A percentile compares a stretch with the other conserved stretches of the same genome.
Conservation (phyloP, 225 moss, liverwort and hornwort genomes). For the Physcomitrium patens region DNA sequence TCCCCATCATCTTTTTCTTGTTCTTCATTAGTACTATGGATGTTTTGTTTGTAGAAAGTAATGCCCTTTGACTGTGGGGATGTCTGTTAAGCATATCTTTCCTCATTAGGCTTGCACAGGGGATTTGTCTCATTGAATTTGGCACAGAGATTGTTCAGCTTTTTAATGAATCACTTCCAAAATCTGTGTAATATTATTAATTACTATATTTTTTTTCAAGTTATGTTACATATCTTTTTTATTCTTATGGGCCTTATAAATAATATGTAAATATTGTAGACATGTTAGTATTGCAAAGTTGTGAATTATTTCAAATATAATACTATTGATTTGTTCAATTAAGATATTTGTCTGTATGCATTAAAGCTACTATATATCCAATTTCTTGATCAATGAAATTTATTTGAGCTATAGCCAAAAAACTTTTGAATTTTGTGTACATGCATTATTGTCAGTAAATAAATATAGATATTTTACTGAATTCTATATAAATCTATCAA, state of each 20-base stretch:
- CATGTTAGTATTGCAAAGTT: not conserved
- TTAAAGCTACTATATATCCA: constrained; percentile 25
- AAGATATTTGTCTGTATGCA: constrained; percentile 1
- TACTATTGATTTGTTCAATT: not conserved
- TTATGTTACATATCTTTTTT: not conserved
- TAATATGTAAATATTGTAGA: not conserved
- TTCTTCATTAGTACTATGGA: too few species aligned
- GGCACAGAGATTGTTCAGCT: too few species aligned
- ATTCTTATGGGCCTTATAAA: not conserved
- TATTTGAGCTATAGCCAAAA: constrained; percentile 32
- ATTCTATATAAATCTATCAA: constrained; percentile 37
- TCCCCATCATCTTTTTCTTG: too few species aligned
- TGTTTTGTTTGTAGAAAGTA: too few species aligned
- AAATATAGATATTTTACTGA: constrained; percentile 32
- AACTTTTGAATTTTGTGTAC: constrained; percentile 42
- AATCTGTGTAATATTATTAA: too few species aligned
- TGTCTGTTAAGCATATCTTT: too few species aligned
- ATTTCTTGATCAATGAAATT: not conserved
- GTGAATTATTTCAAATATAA: not conserved
- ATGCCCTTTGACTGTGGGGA: too few species aligned
- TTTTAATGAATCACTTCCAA: too few species aligned
- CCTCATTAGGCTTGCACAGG: too few species aligned
- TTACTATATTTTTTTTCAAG: not conserved
- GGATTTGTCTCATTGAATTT: too few species aligned
- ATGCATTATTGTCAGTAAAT: constrained; percentile 31